phyloP scores from a whole-genome alignment of 371 early-diverging fungal genomes.

The Basidiobolus meristosporus region DNA sequence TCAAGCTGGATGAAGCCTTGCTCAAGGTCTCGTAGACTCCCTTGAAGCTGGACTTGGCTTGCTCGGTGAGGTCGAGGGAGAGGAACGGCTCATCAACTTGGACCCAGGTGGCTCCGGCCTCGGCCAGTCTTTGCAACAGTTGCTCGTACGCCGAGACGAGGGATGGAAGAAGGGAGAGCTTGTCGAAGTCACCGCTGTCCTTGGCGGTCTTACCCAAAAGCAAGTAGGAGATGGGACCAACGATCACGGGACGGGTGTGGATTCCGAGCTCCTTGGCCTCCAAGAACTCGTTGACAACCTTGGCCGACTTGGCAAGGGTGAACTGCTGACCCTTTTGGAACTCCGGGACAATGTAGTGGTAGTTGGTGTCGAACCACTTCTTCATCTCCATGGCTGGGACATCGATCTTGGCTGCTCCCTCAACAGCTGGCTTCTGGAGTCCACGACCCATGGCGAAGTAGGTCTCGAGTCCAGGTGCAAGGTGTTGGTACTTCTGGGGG shows the following conservation, averaged over 20 bases:
- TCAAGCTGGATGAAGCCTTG: constrained; percentile 25
- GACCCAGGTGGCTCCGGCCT: constrained; percentile 81
- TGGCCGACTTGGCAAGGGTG: constrained; percentile 34
- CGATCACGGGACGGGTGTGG: constrained; percentile 74
- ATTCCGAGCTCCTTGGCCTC: constrained; percentile 85
- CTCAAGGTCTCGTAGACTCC: constrained; percentile 48
- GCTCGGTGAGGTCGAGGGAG: constrained; percentile 44
- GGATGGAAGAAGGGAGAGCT: constrained; percentile 41
- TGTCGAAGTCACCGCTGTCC: constrained; percentile 42
- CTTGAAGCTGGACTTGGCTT: constrained; percentile 20
- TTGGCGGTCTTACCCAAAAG: constrained; percentile 63
- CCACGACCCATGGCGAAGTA: constrained; percentile 98
- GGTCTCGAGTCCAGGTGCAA: constrained; percentile 37
- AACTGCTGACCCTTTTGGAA: constrained; percentile 56
- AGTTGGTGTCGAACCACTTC: constrained; percentile 96
- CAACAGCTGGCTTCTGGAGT: constrained; percentile 50
- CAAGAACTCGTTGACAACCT: constrained; percentile 71
- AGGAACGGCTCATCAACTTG: constrained; percentile 87
- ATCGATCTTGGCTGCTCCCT: constrained; percentile 36
- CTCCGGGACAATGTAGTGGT: constrained; percentile 73
- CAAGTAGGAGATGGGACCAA: constrained; percentile 86
- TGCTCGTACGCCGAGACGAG: constrained; percentile 64
- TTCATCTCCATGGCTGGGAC: constrained; percentile 92
- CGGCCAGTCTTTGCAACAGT: constrained; percentile 51
- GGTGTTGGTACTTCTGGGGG: constrained; percentile 52